These are phyloP conservation scores for Raphanus sativus DNA, from an alignment of 345 rosid species.

Conservation along the genomic window DNA sequence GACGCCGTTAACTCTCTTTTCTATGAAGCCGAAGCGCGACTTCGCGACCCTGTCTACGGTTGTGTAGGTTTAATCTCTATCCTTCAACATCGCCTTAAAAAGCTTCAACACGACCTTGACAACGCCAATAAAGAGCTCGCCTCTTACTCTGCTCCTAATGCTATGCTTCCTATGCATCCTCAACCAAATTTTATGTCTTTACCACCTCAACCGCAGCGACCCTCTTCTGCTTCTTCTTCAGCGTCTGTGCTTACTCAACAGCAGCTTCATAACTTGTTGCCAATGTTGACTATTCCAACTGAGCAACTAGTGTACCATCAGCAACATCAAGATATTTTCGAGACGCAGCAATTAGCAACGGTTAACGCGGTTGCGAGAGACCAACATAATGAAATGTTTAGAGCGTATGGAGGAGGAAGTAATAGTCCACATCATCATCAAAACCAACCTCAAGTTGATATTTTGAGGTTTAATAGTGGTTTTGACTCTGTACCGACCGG, in stretches of 20 bases:
- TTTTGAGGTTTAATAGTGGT: slow-evolving; percentile 43
- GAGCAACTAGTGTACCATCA: slow-evolving; percentile 24
- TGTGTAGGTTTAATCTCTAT: slow-evolving; percentile 75
- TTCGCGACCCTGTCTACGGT: slow-evolving; percentile 84
- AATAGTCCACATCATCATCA: slow-evolving; percentile 36
- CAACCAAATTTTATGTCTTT: slow-evolving; percentile 31
- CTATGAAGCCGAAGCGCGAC: slow-evolving; percentile 74
- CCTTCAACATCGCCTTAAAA: slow-evolving; percentile 64
- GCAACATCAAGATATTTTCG: slow-evolving; percentile 44
- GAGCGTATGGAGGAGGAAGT: slow-evolving; percentile 35
- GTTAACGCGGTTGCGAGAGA: slow-evolving; percentile 47
- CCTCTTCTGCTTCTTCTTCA: slow-evolving; percentile 29
- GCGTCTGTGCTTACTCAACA: slow-evolving; percentile 30
- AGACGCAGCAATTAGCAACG: slow-evolving; percentile 54
- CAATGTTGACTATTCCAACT: slow-evolving; percentile 48
- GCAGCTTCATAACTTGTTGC: slow-evolving; percentile 41
- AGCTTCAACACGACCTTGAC: slow-evolving; percentile 49
- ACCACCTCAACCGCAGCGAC: slow-evolving; percentile 39
- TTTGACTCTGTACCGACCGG: slow-evolving; percentile 43
- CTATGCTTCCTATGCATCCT: slow-evolving; percentile 47
- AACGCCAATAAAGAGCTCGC: slow-evolving; percentile 64
- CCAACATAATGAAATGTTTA: slow-evolving; percentile 55
- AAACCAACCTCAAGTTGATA: slow-evolving; percentile 36
- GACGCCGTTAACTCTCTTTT: slow-evolving; percentile 74
- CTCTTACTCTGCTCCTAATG: slow-evolving; percentile 39